Base-by-base conservation (phyloP, 495 filamentous ascomycete species). In the Penicillium tannophilum region DNA sequence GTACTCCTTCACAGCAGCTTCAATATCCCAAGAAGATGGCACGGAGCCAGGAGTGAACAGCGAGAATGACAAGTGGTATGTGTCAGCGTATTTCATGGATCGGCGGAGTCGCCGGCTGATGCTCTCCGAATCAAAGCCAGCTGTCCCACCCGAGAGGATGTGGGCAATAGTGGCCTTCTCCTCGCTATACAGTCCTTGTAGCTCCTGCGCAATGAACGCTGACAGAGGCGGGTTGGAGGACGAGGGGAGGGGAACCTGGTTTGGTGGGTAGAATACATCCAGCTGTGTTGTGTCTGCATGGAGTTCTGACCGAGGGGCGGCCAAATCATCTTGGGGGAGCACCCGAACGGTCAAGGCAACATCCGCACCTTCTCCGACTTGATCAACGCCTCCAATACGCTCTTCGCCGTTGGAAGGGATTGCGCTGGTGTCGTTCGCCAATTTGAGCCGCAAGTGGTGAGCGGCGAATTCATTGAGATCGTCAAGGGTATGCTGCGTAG, bases 21-120 rank as follows among this genome's bases (percentile, higher is more conserved):
- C 90, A 49, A 98, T 92, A 35, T 95, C 91, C 94, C 95, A 98
- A 28, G 86, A 89, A 9, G 89, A 94, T 9, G 94, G 95, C 9
- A 79, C 69, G 1, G 86, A 80, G 6, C 84, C 85, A 11, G 89
- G 88, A 0, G 90, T 93, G 65, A 98, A 98, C 0, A 98, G 81
- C 2, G 95, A 98, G 69, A 98, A 96, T 3, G 94, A 96, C 3
- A 98, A 76, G 66, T 98, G 94, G 68, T 98, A 98, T 9, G 91
- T 97, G 17, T 93, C 86, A 14, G 93, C 88, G 69, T 97, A 96
- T 69, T 93, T 95, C 63, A 97, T 81, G 4, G 93, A 90, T 52
- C 92, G 77, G 2, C 90, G 90, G 55, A 89, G 87, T 50, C 84
- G 83, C 58, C 79, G 77, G 48, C 79, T 79, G 45, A 90, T 81